These are phyloP conservation scores for Arthrobotrys megalospora DNA, from an alignment of 2,329 filamentous ascomycete species.

Conservation along the genomic window DNA sequence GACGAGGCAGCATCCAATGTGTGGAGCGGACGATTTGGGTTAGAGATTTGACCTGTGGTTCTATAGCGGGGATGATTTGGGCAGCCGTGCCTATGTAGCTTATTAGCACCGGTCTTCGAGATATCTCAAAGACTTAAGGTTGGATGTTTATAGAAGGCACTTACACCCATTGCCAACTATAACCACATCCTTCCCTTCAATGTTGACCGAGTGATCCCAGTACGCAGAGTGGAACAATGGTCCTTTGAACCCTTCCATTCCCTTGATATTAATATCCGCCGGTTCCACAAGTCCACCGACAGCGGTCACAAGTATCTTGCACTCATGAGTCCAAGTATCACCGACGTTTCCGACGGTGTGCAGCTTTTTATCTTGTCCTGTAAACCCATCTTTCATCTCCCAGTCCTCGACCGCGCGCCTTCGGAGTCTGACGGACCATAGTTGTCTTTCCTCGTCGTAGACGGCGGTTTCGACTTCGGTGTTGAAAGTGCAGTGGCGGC, in stretches of 20 bases:
- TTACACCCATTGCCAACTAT: slow-evolving; percentile 75
- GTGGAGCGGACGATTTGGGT: slow-evolving; percentile 75
- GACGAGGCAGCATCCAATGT: slow-evolving; percentile 72
- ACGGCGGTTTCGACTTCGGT: slow-evolving; percentile 72
- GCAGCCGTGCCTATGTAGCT: slow-evolving; percentile 67
- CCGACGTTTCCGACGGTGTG: slow-evolving; percentile 34
- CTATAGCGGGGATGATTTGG: slow-evolving; percentile 73
- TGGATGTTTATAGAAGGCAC: neutral
- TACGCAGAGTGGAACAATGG: slow-evolving; percentile 74
- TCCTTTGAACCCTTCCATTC: slow-evolving; percentile 72
- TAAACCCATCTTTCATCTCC: slow-evolving; percentile 70
- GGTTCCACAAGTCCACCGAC: slow-evolving; percentile 74
- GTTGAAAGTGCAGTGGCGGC: slow-evolving; percentile 74
- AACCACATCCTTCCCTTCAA: slow-evolving; percentile 73
- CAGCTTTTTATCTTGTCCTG: slow-evolving; percentile 65
- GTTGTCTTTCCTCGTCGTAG: slow-evolving; percentile 72
- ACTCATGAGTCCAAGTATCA: slow-evolving; percentile 71
- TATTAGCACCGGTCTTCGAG: neutral
- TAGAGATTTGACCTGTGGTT: slow-evolving; percentile 71
- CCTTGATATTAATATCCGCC: slow-evolving; percentile 70
- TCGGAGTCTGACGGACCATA: slow-evolving; percentile 73
- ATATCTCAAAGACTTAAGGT: neutral
- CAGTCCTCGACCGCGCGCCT: slow-evolving; percentile 72
- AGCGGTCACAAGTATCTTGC: slow-evolving; percentile 72
- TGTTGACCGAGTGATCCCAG: slow-evolving; percentile 72